Base-by-base conservation (phyloP, 306 rosid species). In the Betula pendula region DNA sequence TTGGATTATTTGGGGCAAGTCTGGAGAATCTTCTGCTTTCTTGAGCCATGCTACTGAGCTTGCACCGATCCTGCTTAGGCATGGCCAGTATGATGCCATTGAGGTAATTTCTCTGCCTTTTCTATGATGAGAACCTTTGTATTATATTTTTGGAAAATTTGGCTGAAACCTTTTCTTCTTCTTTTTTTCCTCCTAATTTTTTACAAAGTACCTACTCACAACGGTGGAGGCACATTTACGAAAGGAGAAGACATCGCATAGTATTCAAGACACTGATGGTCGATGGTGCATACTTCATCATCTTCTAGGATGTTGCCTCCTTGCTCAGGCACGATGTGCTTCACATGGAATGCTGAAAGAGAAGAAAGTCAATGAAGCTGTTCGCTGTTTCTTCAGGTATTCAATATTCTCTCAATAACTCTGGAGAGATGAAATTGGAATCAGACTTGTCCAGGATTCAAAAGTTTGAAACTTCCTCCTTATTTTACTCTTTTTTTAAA, bases 311-410 rank as follows among this genome's bases (percentile, higher is more conserved):
- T 92, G 97, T 73, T 89, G 96, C 84, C 89, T 88, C 71, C 97
- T 95, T 56, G 91, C 96, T 74, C 96, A 92, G 81, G 90, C 94
- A 79, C 95, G 82, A 75, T 85, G 83, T 81, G 89, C 88, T 80
- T 87, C 86, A 85, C 90, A 82, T 81, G 91, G 85, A 75, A 75
- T 82, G 52, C 80, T 77, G 85, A 92, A 90, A 84, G 97, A 95
- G 79, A 85, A 87, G 82, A 95, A 90, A 76, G 81, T 90, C 73
- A 76, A 78, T 70, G 97, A 92, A 84, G 97, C 98, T 85, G 81
- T 88, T 72, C 69, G 91, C 52, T 89, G 98, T 87, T 95, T 95
- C 90, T 95, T 90, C 86, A 90, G 98, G 97, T 95, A 86, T 74
- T 43, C 71, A 43, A 24, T 47, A 56, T 74, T 27, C n/a, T n/a